A percentile compares a stretch with the other conserved stretches of the same genome.
These are phyloP conservation scores for Taphrina pruni DNA, from an alignment of 1,139 yeast genomes.

Conservation along the genomic window DNA sequence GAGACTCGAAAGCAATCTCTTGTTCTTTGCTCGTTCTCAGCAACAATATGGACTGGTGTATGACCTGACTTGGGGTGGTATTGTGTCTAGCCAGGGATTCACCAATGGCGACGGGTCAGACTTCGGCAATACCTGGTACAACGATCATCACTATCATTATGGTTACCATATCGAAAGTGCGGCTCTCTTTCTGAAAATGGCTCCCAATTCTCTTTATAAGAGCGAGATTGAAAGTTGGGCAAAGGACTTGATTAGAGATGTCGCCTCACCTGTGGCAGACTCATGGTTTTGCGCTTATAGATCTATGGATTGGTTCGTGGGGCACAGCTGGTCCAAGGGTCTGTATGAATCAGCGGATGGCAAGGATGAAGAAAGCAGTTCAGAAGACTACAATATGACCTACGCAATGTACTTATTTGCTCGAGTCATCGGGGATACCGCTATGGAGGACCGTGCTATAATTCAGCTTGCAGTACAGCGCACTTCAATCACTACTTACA, in stretches of 20 bases:
- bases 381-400: constrained; percentile 68
- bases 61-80: constrained; percentile 70
- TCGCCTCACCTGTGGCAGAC: constrained; percentile 73
- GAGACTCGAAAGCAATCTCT: constrained; percentile 62
- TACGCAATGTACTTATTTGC: constrained; percentile 87
- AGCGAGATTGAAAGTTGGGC: constrained; percentile 56
- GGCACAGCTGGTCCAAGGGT: constrained; percentile 88
- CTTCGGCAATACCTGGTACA: constrained; percentile 72
- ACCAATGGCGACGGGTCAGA: constrained; percentile 61
- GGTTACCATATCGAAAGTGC: constrained; percentile 81
- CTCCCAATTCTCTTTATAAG: constrained; percentile 54
- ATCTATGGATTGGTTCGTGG: constrained; percentile 78
- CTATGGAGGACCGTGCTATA: constrained; percentile 75
- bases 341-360: constrained; percentile 74
- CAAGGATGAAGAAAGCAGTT: constrained; percentile 79
- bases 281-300: constrained; percentile 76
- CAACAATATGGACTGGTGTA: constrained; percentile 69
- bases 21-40: constrained; percentile 58
- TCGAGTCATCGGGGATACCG: constrained; percentile 63
- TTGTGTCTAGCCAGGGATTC: constrained; percentile 62
- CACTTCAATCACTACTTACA: constrained; percentile 67
- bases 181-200: constrained; percentile 68
- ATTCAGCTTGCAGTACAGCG: constrained; percentile 71
- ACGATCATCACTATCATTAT: constrained; percentile 82
- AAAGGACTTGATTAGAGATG: constrained; percentile 70